Percentiles rank a stretch among this genome's conserved stretches.
Conservation (phyloP, 1,139 yeast genomes). For the Yamadazyma kanchanaburiensis region DNA sequence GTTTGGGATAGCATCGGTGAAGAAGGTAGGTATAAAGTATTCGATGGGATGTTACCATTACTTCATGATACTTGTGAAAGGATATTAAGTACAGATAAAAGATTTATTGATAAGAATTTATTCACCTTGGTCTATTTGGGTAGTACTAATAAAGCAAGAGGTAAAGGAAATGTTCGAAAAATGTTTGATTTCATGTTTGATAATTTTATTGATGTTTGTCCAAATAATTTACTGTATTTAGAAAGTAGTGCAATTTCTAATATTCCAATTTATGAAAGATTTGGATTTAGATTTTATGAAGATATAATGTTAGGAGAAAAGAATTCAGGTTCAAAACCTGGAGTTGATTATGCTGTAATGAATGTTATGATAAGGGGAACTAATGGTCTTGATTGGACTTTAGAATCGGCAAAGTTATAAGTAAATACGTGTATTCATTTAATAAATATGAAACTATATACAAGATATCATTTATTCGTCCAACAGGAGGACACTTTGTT, state of each 20-base stretch:
- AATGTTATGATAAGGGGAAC: slow-evolving; percentile 55
- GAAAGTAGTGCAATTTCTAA: slow-evolving; percentile 56
- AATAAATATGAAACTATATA: too few species aligned
- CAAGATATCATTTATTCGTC: slow-evolving; percentile 36
- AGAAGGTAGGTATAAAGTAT: slow-evolving; percentile 53
- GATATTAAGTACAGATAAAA: slow-evolving; percentile 28
- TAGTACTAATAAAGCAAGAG: slow-evolving; percentile 55
- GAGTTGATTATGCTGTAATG: slow-evolving; percentile 51
- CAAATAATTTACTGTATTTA: slow-evolving; percentile 45
- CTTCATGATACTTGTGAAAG: slow-evolving; percentile 49
- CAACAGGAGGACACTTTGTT: slow-evolving; percentile 57
- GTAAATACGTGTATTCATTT: too few species aligned
- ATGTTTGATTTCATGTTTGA: slow-evolving; percentile 56
- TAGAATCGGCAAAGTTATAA: too few species aligned
- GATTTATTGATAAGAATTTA: slow-evolving; percentile 37
- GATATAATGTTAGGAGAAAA: slow-evolving; percentile 49
- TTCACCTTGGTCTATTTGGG: slow-evolving; percentile 65
- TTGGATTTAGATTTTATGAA: slow-evolving; percentile 51
- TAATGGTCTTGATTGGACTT: slow-evolving; percentile 40
- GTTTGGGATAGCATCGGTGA: slow-evolving; percentile 50
- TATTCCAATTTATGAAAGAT: slow-evolving; percentile 55
- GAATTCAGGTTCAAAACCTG: slow-evolving; percentile 29
- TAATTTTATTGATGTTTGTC: slow-evolving; percentile 45
- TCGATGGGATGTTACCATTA: slow-evolving; percentile 54
- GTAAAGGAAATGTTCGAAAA: slow-evolving; percentile 63